Evolutionary conservation across 352 stramenopile species (phyloP).

Genomic region (Thalassiosira hispida): DNA sequence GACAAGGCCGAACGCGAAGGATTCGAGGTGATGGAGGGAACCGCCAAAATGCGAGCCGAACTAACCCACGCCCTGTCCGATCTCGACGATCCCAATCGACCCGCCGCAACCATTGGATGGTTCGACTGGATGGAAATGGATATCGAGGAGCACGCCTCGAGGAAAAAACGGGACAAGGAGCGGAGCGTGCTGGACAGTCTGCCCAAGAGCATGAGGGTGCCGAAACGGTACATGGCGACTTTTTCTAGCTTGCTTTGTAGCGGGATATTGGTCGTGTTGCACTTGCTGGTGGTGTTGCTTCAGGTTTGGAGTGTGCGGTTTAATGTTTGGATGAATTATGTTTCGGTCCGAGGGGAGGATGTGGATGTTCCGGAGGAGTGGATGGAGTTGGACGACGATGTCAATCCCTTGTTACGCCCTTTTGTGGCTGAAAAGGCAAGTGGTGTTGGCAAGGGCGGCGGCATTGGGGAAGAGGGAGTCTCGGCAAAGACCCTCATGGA

Average conservation of each 20-base stretch:
- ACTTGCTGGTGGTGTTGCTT: conserved; percentile 77
- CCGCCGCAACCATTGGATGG: conserved; percentile 70
- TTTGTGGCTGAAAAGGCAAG: background rate
- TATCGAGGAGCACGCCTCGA: conserved; percentile 78
- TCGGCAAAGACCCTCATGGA: conserved; percentile 49
- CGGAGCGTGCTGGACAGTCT: conserved; percentile 74
- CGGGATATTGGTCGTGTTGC: conserved; percentile 69
- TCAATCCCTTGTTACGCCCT: conserved; percentile 43
- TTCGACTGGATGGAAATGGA: conserved; percentile 84
- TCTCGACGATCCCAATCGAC: conserved; percentile 76
- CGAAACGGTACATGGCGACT: conserved; percentile 54
- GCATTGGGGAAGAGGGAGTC: background rate
- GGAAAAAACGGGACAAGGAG: conserved; percentile 80
- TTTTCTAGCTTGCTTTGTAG: conserved; percentile 72
- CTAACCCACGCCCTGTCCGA: conserved; percentile 75
- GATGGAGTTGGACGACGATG: conserved; percentile 68
- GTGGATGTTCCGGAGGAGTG: conserved; percentile 65
- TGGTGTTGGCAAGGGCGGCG: background rate
- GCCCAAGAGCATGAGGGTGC: conserved; percentile 78
- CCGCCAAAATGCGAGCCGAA: conserved; percentile 76
- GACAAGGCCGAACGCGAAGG: conserved; percentile 77
- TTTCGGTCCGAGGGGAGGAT: conserved; percentile 52
- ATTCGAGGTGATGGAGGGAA: conserved; percentile 82
- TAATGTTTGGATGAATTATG: conserved; percentile 82
- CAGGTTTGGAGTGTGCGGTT: conserved; percentile 82